A percentile compares a stretch with the other conserved stretches of the same genome.
Conservation (phyloP, 495 filamentous ascomycete genomes). For the Daldinia grandis region DNA sequence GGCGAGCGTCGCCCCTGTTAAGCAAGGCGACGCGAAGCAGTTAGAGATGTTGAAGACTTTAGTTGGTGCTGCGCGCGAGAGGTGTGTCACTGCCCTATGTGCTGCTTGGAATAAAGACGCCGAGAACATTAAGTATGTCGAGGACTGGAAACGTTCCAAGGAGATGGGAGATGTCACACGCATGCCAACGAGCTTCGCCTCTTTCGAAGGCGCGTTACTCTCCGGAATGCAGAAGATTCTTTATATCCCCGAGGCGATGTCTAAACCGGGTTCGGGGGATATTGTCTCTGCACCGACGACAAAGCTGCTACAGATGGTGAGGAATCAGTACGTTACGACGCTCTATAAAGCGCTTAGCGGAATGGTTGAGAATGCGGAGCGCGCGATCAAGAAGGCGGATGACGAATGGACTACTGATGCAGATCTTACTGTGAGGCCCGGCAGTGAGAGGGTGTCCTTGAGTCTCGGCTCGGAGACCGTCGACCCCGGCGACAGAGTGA, state of each 20-base stretch:
- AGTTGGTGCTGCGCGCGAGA: constrained; percentile 80
- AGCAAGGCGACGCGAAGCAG: constrained; percentile 62
- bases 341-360: constrained; percentile 92
- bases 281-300: constrained; percentile 83
- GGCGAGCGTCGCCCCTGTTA: constrained; percentile 73
- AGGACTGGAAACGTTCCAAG: constrained; percentile 85
- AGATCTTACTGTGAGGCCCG: constrained; percentile 41
- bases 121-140: constrained; percentile 85
- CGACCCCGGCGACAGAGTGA: constrained; percentile 75
- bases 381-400: constrained; percentile 64
- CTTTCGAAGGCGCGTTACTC: constrained; percentile 80
- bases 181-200: constrained; percentile 83
- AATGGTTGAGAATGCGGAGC: constrained; percentile 95
- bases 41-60: constrained; percentile 74
- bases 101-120: constrained; percentile 89
- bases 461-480: constrained; percentile 61
- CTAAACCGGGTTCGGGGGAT: constrained; percentile 69
- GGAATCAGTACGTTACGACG: constrained; percentile 86
- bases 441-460: constrained; percentile 38
- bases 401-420: constrained; percentile 65
- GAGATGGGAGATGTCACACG: constrained; percentile 85
- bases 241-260: constrained; percentile 84
- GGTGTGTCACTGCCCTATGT: constrained; percentile 80
- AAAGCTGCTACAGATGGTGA: constrained; percentile 86
- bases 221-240: constrained; percentile 90